These are phyloP conservation scores for Dryas drummondii DNA, from an alignment of 306 rosid genomes.

Conservation along the genomic window DNA sequence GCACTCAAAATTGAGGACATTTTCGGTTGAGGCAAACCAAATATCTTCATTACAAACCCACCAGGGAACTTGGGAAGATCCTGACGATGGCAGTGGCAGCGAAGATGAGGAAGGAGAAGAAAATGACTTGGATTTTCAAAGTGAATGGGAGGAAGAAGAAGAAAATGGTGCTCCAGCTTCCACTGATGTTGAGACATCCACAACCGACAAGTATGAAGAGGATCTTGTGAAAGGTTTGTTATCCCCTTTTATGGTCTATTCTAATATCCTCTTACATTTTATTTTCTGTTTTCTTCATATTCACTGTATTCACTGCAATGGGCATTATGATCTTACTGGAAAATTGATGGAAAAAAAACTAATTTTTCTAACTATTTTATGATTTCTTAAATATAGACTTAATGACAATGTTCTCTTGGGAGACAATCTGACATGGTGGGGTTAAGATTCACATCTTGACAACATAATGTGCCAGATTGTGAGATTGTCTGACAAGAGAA, in stretches of 20 bases:
- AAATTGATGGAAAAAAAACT: neutral
- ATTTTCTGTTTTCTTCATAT: neutral
- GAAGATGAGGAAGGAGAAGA: slow-evolving; percentile 55
- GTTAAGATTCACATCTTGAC: neutral
- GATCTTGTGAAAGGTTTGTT: slow-evolving; percentile 55
- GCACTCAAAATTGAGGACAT: slow-evolving; percentile 25
- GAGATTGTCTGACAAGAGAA: neutral
- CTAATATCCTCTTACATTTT: neutral
- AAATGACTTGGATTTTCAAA: slow-evolving; percentile 48
- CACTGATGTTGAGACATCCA: slow-evolving; percentile 29
- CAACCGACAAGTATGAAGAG: slow-evolving; percentile 47
- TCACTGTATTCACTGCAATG: neutral
- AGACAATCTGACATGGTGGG: neutral
- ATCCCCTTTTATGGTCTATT: slow-evolving; percentile 4
- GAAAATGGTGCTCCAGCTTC: slow-evolving; percentile 36
- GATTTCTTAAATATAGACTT: neutral
- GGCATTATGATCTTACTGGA: neutral
- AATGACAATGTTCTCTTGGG: neutral
- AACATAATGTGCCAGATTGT: neutral
- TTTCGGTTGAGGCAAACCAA: slow-evolving; percentile 31
- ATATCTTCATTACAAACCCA: slow-evolving; percentile 27
- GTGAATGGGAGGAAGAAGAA: slow-evolving; percentile 66
- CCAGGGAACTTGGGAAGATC: slow-evolving; percentile 71
- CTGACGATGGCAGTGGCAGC: slow-evolving; percentile 63
- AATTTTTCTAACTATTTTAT: too few relatives aligned